These are phyloP conservation scores for Cytidiella melzeri DNA, from an alignment of 768 basidiomycete species.

Conservation along the genomic window DNA sequence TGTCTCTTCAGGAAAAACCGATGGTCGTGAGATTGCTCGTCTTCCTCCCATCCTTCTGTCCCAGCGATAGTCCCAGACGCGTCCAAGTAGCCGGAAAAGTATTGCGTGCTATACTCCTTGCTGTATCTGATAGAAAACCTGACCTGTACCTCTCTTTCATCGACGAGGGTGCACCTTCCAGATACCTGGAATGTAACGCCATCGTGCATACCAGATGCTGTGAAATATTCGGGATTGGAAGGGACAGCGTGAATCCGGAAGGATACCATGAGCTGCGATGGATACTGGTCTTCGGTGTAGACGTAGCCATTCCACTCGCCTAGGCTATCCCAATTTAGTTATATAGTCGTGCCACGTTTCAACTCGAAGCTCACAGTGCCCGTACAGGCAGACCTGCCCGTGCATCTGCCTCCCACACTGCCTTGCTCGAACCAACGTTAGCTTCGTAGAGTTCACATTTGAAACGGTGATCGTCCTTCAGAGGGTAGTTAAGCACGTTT, in stretches of 20 bases:
- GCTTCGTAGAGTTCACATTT: conserved; percentile 12
- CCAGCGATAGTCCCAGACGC: conserved; percentile 7
- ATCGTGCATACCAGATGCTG: conserved; percentile 9
- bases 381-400: conserved; percentile 9
- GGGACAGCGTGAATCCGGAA: conserved; percentile 8
- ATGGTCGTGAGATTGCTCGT: neutral
- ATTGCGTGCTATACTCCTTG: conserved; percentile 1
- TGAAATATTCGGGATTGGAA: conserved; percentile 7
- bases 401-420: neutral
- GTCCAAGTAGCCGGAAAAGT: conserved; percentile 10
- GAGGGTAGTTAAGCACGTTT: conserved; percentile 6
- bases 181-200: conserved; percentile 10
- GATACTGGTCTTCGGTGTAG: conserved; percentile 11
- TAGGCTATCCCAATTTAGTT: conserved; percentile 1
- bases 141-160: conserved; percentile 10
- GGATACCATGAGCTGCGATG: conserved; percentile 11
- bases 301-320: conserved; percentile 13
- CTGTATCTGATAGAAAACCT: conserved; percentile 13
- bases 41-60: conserved; percentile 4
- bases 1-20: conserved; percentile 23
- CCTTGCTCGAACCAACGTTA: neutral
- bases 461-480: conserved; percentile 9
- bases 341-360: neutral
- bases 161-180: conserved; percentile 12
- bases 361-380: conserved; percentile 8